These are phyloP conservation scores for Aspergillus terreus DNA, from an alignment of 2,329 filamentous ascomycete genomes.

Conservation along the genomic window DNA sequence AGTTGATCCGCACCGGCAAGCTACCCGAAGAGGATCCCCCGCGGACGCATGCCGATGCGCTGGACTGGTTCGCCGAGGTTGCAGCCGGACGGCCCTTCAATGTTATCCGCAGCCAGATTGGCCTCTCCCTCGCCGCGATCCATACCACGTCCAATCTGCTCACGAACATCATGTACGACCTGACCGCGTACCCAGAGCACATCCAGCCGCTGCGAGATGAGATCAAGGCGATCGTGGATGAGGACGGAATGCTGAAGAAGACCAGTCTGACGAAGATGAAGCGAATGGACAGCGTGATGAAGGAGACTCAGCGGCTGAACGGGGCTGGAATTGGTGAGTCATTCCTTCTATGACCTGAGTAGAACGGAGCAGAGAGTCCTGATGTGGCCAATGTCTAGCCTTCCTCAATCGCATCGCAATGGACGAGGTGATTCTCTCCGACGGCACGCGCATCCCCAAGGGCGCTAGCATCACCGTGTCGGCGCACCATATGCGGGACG, in stretches of 20 bases:
- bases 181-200: constrained; percentile 51
- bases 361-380: background rate
- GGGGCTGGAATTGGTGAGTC: constrained; percentile 24
- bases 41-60: constrained; percentile 18
- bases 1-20: constrained; percentile 19
- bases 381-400: constrained; percentile 8
- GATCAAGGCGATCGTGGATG: constrained; percentile 40
- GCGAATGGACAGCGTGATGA: constrained; percentile 34
- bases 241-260: constrained; percentile 37
- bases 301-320: constrained; percentile 30
- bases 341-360: background rate
- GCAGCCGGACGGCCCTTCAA: constrained; percentile 14
- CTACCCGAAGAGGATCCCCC: constrained; percentile 12
- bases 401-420: constrained; percentile 23
- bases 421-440: constrained; percentile 23
- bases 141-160: constrained; percentile 32
- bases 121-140: constrained; percentile 29
- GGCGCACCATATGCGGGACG: constrained; percentile 24
- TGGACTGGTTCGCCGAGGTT: constrained; percentile 28
- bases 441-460: constrained; percentile 29
- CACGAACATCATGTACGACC: constrained; percentile 52
- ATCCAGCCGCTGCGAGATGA: constrained; percentile 52
- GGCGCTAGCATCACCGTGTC: constrained; percentile 24
- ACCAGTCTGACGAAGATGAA: constrained; percentile 31
- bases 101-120: constrained; percentile 19